Percentiles rank a stretch among this genome's conserved stretches.
Conservation (phyloP, 202 grass and related monocot species). For the Cymbopogon flexuosus region DNA sequence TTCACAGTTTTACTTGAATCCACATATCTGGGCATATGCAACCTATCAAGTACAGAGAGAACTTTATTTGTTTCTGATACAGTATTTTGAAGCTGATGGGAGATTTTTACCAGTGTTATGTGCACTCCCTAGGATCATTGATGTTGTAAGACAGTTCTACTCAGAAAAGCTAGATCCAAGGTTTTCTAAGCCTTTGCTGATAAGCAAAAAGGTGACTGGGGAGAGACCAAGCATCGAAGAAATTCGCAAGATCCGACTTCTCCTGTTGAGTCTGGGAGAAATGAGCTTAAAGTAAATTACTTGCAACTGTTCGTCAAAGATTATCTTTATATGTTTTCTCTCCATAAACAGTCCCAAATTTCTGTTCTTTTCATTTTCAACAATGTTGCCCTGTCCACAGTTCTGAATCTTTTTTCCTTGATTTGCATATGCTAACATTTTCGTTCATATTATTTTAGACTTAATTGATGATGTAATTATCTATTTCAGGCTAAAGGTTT, state of each 20-base stretch:
- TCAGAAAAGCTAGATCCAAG: slow-evolving; percentile 63
- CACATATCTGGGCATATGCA: slow-evolving; percentile 84
- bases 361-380: slow-evolving; percentile 3
- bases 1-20: slow-evolving; percentile 81
- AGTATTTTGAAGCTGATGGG: slow-evolving; percentile 81
- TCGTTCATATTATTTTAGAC: background rate
- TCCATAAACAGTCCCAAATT: background rate
- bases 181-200: slow-evolving; percentile 54
- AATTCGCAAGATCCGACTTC: slow-evolving; percentile 78
- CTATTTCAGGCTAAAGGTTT: slow-evolving; percentile 75
- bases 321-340: slow-evolving; percentile 29
- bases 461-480: slow-evolving; percentile 13
- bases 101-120: slow-evolving; percentile 64
- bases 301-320: slow-evolving; percentile 15
- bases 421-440: slow-evolving; percentile 16
- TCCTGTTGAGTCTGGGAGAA: slow-evolving; percentile 90
- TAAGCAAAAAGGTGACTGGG: slow-evolving; percentile 61
- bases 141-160: slow-evolving; percentile 70
- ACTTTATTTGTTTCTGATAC: slow-evolving; percentile 78
- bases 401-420: slow-evolving; percentile 10
- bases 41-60: slow-evolving; percentile 86
- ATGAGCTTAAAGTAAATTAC: slow-evolving; percentile 77
- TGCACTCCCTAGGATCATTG: slow-evolving; percentile 73
- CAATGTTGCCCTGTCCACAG: background rate
- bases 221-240: slow-evolving; percentile 70